These are phyloP conservation scores for Eryngium alpinum DNA, from an alignment of 140 eudicot genomes.

Conservation along the genomic window DNA sequence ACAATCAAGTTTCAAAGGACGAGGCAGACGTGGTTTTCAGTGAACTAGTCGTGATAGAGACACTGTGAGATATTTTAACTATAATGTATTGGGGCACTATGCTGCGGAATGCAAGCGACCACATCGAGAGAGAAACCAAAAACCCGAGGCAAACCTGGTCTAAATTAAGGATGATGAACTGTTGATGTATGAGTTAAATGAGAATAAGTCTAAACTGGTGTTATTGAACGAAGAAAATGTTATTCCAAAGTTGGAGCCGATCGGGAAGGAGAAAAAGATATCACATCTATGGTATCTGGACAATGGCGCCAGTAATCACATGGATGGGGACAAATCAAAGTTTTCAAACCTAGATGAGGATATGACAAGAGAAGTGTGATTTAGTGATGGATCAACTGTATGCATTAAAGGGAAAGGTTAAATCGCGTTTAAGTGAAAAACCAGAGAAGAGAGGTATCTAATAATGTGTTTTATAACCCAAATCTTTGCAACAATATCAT, in stretches of 20 bases:
- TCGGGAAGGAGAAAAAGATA: neutral
- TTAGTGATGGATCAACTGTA: neutral
- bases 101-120: neutral
- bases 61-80: neutral
- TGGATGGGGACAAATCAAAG: neutral
- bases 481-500: neutral
- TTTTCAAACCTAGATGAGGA: neutral
- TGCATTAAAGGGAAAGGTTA: conserved; percentile 6
- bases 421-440: conserved; percentile 10
- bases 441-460: neutral
- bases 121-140: neutral
- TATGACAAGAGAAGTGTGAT: neutral
- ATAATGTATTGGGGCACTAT: neutral
- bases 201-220: neutral
- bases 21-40: neutral
- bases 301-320: neutral
- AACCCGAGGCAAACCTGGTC: neutral
- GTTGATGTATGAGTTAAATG: neutral
- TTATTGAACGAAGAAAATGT: neutral
- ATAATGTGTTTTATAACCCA: conserved; percentile 16
- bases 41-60: neutral
- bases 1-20: neutral
- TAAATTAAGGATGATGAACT: neutral
- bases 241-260: neutral
- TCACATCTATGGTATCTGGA: neutral